Conservation (phyloP, 352 stramenopile species). For the Globisporangium acanthophoron region DNA sequence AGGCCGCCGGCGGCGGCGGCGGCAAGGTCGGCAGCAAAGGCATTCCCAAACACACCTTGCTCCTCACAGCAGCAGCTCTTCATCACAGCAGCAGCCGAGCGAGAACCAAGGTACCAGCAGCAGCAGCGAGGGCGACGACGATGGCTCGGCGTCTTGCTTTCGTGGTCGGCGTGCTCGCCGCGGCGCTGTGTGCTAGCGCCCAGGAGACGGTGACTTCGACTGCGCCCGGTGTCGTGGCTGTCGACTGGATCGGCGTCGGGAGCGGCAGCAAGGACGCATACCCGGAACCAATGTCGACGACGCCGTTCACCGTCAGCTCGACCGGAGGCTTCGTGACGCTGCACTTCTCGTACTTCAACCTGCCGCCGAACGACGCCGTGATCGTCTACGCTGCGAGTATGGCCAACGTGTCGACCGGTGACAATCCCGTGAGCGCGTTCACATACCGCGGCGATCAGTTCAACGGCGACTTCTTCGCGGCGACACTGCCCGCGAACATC, state of each 20-base stretch:
- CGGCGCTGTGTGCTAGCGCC: neutral
- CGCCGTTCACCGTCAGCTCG: slow-evolving; percentile 30
- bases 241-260: slow-evolving; percentile 25
- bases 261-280: slow-evolving; percentile 23
- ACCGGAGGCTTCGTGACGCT: slow-evolving; percentile 53
- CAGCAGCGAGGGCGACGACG: neutral
- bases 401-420: slow-evolving; percentile 11
- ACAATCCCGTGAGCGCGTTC: slow-evolving; percentile 22
- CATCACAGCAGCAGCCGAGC: neutral
- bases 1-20: too few relatives aligned
- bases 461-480: slow-evolving; percentile 28
- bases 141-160: neutral
- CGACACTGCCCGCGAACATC: slow-evolving; percentile 26
- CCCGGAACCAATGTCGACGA: slow-evolving; percentile 15
- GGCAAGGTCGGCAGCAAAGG: neutral
- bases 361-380: slow-evolving; percentile 53
- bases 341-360: slow-evolving; percentile 61
- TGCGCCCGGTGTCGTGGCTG: neutral
- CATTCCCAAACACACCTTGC: neutral
- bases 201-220: neutral
- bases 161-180: neutral
- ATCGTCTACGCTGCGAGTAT: slow-evolving; percentile 23
- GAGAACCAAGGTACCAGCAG: neutral
- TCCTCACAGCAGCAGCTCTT: neutral
- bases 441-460: slow-evolving; percentile 32